Percentiles rank a stretch among this genome's conserved stretches.
Conservation (phyloP, 139 green algal species). For the Microglena sp. region DNA sequence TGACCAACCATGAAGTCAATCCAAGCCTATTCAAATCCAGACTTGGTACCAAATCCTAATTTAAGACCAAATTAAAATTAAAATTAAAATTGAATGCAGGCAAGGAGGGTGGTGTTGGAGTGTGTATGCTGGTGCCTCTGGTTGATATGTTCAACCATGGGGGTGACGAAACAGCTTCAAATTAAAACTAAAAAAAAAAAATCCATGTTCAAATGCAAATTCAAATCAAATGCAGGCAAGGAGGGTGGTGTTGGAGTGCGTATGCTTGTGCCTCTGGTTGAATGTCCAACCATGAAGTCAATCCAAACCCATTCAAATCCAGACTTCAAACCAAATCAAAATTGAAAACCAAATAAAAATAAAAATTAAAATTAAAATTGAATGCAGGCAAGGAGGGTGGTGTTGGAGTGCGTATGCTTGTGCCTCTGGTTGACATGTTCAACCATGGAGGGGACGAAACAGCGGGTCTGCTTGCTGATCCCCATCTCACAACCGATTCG, state of each 20-base stretch:
- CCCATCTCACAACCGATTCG: neutral
- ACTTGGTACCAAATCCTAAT: too few species aligned
- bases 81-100: too few species aligned
- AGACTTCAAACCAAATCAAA: neutral
- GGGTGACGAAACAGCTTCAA: too few species aligned
- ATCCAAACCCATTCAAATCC: neutral
- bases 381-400: too few species aligned
- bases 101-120: slow-evolving; percentile 40
- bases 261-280: slow-evolving; percentile 51
- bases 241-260: slow-evolving; percentile 52
- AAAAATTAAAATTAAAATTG: neutral
- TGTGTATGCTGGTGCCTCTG: slow-evolving; percentile 40
- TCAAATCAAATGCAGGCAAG: too few species aligned
- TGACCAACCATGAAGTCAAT: slow-evolving; percentile 13
- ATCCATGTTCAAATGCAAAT: too few species aligned
- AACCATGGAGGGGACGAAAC: slow-evolving; percentile 66
- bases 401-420: slow-evolving; percentile 41
- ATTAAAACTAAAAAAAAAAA: too few species aligned
- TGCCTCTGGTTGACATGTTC: slow-evolving; percentile 66
- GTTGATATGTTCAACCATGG: slow-evolving; percentile 78
- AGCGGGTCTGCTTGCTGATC: neutral
- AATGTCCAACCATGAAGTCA: neutral
- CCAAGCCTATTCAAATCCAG: too few species aligned
- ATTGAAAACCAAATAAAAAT: neutral
- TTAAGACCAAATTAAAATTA: too few species aligned